A percentile compares a stretch with the other conserved stretches of the same genome.
Evolutionary conservation across 2,329 filamentous ascomycete species (phyloP).

Genomic region (Dryadomyces sulphureus): DNA sequence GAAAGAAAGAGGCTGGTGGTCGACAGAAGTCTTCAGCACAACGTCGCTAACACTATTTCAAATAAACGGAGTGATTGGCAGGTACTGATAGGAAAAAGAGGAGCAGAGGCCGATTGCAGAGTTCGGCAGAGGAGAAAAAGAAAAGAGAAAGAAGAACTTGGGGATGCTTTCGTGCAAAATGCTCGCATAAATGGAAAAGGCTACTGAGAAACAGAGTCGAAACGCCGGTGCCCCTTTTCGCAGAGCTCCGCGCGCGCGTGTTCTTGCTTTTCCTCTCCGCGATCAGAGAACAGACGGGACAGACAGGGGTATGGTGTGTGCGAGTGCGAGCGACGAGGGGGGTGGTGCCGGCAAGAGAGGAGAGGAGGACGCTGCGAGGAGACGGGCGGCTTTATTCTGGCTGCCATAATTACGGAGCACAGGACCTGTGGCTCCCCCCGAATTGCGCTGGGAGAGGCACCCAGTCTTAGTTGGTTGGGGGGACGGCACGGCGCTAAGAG

Average conservation of each 20-base stretch:
- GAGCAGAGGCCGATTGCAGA: no score
- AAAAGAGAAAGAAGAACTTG: not conserved
- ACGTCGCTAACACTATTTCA: no score
- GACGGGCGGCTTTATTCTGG: not conserved
- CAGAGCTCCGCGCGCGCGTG: not conserved
- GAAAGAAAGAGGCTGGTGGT: no score
- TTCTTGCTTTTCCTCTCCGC: not conserved
- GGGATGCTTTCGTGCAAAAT: no score
- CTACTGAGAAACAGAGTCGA: not conserved
- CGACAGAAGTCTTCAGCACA: no score
- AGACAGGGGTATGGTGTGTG: no score
- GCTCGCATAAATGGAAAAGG: not conserved
- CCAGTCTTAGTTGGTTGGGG: not conserved
- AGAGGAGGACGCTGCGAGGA: no score
- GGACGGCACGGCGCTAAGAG: not conserved
- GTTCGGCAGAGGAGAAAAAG: not conserved
- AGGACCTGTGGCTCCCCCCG: not conserved
- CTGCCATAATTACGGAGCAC: not conserved
- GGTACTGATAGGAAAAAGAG: not conserved
- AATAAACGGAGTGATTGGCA: no score
- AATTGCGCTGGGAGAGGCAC: not conserved
- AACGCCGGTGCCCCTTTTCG: slow-evolving; percentile 1
- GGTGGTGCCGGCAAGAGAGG: not conserved
- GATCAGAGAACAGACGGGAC: not conserved
- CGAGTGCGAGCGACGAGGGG: no score